phyloP scores from a whole-genome alignment of 2,329 filamentous ascomycete genomes.

The Fusarium subtropicale region DNA sequence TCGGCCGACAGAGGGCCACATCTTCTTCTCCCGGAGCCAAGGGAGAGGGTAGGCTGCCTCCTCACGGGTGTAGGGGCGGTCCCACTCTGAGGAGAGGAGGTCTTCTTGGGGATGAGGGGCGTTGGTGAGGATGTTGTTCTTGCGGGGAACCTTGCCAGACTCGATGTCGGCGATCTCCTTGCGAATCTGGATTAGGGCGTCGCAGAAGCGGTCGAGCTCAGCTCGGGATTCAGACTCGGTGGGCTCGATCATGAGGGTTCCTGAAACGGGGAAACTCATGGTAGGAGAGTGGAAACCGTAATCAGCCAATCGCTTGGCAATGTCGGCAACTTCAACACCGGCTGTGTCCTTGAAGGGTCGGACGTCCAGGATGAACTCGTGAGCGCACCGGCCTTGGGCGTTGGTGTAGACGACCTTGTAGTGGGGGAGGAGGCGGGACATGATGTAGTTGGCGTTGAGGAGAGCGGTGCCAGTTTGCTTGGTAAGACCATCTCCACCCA shows the following conservation, averaged over 20 bases:
- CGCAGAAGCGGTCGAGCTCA: slow-evolving; percentile 93
- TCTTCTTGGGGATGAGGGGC: slow-evolving; percentile 88
- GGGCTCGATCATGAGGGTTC: slow-evolving; percentile 98
- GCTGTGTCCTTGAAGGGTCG: slow-evolving; percentile 85
- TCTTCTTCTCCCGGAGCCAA: slow-evolving; percentile 93
- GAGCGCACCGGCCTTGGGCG: slow-evolving; percentile 86
- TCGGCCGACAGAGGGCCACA: slow-evolving; percentile 90
- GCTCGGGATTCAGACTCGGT: slow-evolving; percentile 93
- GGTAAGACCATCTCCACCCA: slow-evolving; percentile 79
- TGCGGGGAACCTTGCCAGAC: slow-evolving; percentile 77
- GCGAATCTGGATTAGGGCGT: slow-evolving; percentile 88
- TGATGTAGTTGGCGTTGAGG: slow-evolving; percentile 96
- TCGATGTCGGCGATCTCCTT: slow-evolving; percentile 88
- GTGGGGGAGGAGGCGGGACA: slow-evolving; percentile 84
- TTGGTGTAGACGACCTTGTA: slow-evolving; percentile 97
- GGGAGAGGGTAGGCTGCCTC: slow-evolving; percentile 87
- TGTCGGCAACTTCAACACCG: slow-evolving; percentile 90
- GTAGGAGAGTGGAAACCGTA: slow-evolving; percentile 98
- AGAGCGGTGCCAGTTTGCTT: slow-evolving; percentile 91
- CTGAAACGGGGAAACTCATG: slow-evolving; percentile 95
- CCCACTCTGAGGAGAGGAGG: slow-evolving; percentile 77
- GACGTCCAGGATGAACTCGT: slow-evolving; percentile 96
- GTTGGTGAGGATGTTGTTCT: slow-evolving; percentile 89
- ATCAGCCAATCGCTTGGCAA: slow-evolving; percentile 95
- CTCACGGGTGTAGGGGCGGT: slow-evolving; percentile 82